Conservation (phyloP, 2,329 filamentous ascomycete genomes). For the Aspergillus tubingensis region DNA sequence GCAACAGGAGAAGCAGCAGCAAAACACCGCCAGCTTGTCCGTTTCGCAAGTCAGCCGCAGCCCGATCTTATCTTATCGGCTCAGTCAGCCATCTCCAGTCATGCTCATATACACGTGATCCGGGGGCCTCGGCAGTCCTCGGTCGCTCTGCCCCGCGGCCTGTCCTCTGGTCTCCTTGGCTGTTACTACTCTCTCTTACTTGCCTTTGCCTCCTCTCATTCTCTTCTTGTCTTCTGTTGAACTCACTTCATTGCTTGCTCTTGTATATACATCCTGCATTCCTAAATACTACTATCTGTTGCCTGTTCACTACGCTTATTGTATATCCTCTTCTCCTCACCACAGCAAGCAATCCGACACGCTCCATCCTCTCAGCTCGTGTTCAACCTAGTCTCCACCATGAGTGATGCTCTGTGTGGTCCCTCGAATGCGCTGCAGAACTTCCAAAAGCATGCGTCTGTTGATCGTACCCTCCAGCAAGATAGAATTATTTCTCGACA, state of each 20-base stretch:
- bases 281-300: neutral
- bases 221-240: slow-evolving; percentile 8
- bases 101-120: slow-evolving; percentile 24
- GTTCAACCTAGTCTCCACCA: slow-evolving; percentile 36
- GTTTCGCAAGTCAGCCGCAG: slow-evolving; percentile 21
- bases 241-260: neutral
- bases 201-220: slow-evolving; percentile 2
- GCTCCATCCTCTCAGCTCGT: neutral
- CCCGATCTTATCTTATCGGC: slow-evolving; percentile 34
- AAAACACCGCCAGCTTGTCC: slow-evolving; percentile 31
- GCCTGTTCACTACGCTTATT: neutral
- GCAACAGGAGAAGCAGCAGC: slow-evolving; percentile 15
- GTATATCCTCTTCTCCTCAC: neutral
- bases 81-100: slow-evolving; percentile 18
- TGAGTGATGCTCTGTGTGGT: slow-evolving; percentile 71
- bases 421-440: slow-evolving; percentile 74
- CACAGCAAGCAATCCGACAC: neutral
- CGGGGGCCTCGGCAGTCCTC: slow-evolving; percentile 22
- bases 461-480: slow-evolving; percentile 71
- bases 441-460: slow-evolving; percentile 68
- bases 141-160: slow-evolving; percentile 19
- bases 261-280: neutral
- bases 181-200: slow-evolving; percentile 4
- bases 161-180: neutral
- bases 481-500: slow-evolving; percentile 63